phyloP scores from a whole-genome alignment of 768 basidiomycete genomes.

The Kondoa malvinella region DNA sequence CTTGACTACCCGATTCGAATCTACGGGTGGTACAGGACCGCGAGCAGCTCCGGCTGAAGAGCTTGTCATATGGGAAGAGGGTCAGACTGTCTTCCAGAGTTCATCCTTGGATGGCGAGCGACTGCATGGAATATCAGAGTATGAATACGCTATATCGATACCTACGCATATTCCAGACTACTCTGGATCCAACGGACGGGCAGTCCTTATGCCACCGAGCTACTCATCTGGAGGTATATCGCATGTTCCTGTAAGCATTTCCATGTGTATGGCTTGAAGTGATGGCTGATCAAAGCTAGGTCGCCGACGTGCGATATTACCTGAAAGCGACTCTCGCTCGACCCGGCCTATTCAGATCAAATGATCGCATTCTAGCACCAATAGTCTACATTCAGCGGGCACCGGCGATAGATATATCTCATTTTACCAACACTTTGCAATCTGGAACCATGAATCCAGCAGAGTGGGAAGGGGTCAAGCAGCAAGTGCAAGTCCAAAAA shows the following conservation, averaged over 20 bases:
- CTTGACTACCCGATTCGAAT: neutral
- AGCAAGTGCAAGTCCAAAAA: neutral
- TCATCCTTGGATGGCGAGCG: neutral
- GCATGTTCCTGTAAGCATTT: neutral
- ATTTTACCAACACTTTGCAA: constrained; percentile 1
- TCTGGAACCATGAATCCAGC: constrained; percentile 5
- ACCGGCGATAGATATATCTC: neutral
- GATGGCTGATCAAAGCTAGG: neutral
- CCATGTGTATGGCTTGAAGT: neutral
- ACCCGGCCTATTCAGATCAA: constrained; percentile 13
- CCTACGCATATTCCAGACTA: neutral
- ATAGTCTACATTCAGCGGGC: constrained; percentile 15
- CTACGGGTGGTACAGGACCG: neutral
- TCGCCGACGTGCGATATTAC: constrained; percentile 1
- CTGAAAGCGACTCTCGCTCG: constrained; percentile 14
- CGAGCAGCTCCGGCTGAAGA: neutral
- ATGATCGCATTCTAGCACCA: constrained; percentile 16
- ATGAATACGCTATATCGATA: neutral
- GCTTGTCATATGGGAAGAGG: neutral
- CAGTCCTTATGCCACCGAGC: neutral
- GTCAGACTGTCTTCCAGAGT: neutral
- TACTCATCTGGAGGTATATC: neutral
- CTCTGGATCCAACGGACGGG: neutral
- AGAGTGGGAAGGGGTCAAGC: constrained; percentile 11
- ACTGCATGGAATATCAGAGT: neutral